These are phyloP conservation scores for Lolium rigidum DNA, from an alignment of 176 grass and related monocot genomes.

Conservation along the genomic window DNA sequence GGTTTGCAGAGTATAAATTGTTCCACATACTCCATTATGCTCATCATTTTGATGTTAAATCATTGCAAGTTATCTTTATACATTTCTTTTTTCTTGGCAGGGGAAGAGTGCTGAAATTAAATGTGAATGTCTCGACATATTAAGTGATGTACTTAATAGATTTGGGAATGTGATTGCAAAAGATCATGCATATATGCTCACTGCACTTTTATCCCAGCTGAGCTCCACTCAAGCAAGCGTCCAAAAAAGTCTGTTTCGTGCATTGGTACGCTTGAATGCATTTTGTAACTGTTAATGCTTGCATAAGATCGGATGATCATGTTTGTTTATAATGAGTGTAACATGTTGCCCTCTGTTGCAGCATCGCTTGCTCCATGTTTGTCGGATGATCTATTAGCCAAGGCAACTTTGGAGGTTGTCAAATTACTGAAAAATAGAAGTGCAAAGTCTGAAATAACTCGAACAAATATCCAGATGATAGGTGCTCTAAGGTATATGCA, in stretches of 20 bases:
- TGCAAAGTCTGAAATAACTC: constrained; percentile 78
- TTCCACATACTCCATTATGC: neutral
- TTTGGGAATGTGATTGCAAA: constrained; percentile 86
- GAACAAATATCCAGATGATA: constrained; percentile 99
- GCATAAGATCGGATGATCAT: neutral
- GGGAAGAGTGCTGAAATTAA: constrained; percentile 93
- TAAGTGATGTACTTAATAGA: constrained; percentile 87
- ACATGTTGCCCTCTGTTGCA: constrained; percentile 41
- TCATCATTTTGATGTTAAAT: neutral
- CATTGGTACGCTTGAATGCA: constrained; percentile 61
- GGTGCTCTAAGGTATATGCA: constrained; percentile 90
- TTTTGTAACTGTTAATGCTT: constrained; percentile 5
- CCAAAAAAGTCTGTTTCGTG: constrained; percentile 93
- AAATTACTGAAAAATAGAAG: constrained; percentile 75
- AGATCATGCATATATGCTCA: constrained; percentile 84
- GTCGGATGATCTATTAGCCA: constrained; percentile 92
- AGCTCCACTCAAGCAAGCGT: constrained; percentile 88
- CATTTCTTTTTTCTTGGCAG: constrained; percentile 54
- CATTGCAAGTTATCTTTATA: neutral
- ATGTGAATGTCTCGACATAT: constrained; percentile 96
- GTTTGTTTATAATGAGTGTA: neutral
- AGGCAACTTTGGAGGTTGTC: constrained; percentile 79
- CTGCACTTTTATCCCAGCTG: constrained; percentile 76
- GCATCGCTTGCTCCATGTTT: constrained; percentile 92
- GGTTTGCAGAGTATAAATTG: neutral